Percentiles rank a stretch among this genome's conserved stretches.
Evolutionary conservation across 257 asterid genomes (phyloP).

Genomic region (Solanum dulcamara): DNA sequence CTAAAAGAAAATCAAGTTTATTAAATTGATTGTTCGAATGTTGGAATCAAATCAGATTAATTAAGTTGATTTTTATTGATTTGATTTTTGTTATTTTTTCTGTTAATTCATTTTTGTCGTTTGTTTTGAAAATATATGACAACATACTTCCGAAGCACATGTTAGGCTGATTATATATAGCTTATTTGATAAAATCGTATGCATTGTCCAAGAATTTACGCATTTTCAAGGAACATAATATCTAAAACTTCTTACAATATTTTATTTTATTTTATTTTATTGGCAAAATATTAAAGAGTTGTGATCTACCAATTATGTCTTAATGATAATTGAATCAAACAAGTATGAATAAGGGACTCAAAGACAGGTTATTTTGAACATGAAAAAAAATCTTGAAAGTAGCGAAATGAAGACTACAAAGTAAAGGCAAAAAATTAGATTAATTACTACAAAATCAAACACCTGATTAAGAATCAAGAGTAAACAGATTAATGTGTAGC

Average conservation of each 20-base stretch:
- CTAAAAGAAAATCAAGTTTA: too few relatives aligned
- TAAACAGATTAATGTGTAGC: not conserved
- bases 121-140: too few relatives aligned
- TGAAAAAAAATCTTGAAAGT: not conserved
- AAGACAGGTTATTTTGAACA: not conserved
- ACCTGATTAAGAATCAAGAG: not conserved
- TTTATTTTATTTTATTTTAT: too few relatives aligned
- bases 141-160: too few relatives aligned
- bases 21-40: too few relatives aligned
- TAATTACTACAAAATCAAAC: not conserved
- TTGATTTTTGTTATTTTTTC: too few relatives aligned
- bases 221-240: not conserved
- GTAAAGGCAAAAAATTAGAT: not conserved
- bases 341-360: not conserved
- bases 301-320: not conserved
- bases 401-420: not conserved
- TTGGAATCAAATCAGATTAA: too few relatives aligned
- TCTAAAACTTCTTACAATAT: not conserved
- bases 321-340: not conserved
- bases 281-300: too few relatives aligned
- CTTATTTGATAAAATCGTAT: too few relatives aligned
- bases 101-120: too few relatives aligned
- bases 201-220: not conserved
- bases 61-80: too few relatives aligned
- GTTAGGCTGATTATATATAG: too few relatives aligned